Conservation (phyloP, 2,329 filamentous ascomycete species). For the Alternaria arbusti region DNA sequence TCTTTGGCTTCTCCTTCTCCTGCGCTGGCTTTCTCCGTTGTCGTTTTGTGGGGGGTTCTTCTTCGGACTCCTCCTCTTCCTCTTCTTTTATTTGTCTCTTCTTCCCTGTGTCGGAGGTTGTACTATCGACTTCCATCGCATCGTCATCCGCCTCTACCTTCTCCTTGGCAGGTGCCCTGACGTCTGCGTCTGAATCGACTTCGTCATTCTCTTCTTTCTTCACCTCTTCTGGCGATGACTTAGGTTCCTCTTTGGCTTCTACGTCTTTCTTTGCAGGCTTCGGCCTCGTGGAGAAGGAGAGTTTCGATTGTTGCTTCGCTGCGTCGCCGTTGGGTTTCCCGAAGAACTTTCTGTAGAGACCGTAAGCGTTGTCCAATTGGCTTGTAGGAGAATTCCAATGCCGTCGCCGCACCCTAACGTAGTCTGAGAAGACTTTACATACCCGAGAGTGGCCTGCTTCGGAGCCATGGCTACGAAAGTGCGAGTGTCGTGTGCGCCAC, state of each 20-base stretch:
- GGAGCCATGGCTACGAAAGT: constrained; percentile 51
- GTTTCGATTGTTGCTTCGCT: constrained; percentile 75
- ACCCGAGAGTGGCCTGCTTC: constrained; percentile 88
- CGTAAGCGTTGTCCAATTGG: constrained; percentile 12
- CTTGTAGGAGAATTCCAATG: neutral
- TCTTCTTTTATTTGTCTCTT: constrained; percentile 41
- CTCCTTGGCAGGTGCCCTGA: constrained; percentile 26
- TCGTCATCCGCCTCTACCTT: constrained; percentile 25
- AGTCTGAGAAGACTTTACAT: constrained; percentile 76
- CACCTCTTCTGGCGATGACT: constrained; percentile 24
- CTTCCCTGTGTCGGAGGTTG: constrained; percentile 33
- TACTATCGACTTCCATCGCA: constrained; percentile 37
- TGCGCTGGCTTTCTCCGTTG: constrained; percentile 41
- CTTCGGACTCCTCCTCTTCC: constrained; percentile 41
- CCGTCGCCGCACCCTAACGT: constrained; percentile 70
- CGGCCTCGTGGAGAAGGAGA: constrained; percentile 70
- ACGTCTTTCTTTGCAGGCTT: constrained; percentile 51
- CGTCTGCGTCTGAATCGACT: constrained; percentile 22
- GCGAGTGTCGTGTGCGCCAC: constrained; percentile 12
- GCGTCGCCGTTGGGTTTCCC: constrained; percentile 67
- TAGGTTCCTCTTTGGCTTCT: constrained; percentile 24
- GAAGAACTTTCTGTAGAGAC: constrained; percentile 78
- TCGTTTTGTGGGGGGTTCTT: constrained; percentile 46
- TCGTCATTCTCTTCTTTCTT: constrained; percentile 22
- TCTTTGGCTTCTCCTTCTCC: constrained; percentile 25